phyloP scores from a whole-genome alignment of 495 filamentous ascomycete species.

The Xylaria palmicola region DNA sequence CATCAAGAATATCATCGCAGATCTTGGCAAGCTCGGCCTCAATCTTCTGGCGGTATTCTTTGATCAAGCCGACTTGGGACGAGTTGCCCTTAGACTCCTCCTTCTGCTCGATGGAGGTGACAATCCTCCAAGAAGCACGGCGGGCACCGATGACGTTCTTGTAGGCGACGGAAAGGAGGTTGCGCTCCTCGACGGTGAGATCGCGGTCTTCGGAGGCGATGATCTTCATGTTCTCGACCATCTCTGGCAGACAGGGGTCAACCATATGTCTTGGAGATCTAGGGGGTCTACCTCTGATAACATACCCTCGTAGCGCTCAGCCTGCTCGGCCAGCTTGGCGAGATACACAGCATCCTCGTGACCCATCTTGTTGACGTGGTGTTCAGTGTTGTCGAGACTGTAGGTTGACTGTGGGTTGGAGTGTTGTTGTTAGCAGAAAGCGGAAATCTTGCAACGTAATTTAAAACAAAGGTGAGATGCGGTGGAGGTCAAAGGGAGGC shows the following conservation, averaged over 20 bases:
- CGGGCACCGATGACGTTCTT: constrained; percentile 99
- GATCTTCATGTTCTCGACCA: constrained; percentile 99
- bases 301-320: constrained; percentile 99
- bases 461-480: constrained; percentile 20
- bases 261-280: constrained; percentile 18
- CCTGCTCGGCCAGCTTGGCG: constrained; percentile 99
- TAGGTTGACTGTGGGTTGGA: background rate
- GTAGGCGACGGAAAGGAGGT: constrained; percentile 98
- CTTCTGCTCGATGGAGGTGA: constrained; percentile 99
- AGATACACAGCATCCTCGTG: constrained; percentile 99
- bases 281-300: constrained; percentile 22
- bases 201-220: constrained; percentile 96
- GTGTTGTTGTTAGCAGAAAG: constrained; percentile 27
- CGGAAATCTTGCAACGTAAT: constrained; percentile 16
- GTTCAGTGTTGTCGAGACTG: constrained; percentile 20
- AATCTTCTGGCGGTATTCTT: constrained; percentile 99
- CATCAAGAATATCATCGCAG: constrained; percentile 97
- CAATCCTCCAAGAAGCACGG: constrained; percentile 99
- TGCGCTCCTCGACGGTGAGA: constrained; percentile 97
- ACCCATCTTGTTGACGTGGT: constrained; percentile 73
- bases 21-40: constrained; percentile 98
- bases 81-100: constrained; percentile 99
- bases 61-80: constrained; percentile 87
- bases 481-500: constrained; percentile 9
- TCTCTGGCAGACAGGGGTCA: constrained; percentile 61